Percentiles rank a stretch among this genome's conserved stretches.
Evolutionary conservation across 331 rosid species (phyloP).

Genomic region (Acacia concinna): DNA sequence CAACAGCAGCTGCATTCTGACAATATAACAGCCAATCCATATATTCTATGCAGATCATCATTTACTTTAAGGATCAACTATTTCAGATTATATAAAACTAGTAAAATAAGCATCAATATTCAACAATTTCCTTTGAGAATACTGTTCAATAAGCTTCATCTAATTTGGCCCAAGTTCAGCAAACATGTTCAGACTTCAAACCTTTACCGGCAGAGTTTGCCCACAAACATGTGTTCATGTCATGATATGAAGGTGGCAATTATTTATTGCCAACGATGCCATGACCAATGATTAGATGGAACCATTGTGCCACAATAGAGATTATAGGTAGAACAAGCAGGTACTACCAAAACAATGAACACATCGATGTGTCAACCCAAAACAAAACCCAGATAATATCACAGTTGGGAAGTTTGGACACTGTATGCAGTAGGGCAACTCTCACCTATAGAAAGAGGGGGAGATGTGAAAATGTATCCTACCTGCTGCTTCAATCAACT

Average conservation of each 20-base stretch:
- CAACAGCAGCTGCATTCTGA: background rate
- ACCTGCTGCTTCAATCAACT: conserved; percentile 7
- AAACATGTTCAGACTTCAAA: background rate
- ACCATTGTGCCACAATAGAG: background rate
- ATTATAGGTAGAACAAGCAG: background rate
- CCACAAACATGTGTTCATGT: background rate
- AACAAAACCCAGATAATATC: background rate
- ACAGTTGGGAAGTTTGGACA: background rate
- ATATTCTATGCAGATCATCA: conserved; percentile 22
- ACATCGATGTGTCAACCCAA: background rate
- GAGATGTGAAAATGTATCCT: background rate
- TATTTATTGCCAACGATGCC: too few relatives aligned
- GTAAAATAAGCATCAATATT: background rate
- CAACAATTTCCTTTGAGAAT: background rate
- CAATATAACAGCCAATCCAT: background rate
- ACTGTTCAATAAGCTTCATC: background rate
- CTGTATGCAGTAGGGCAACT: background rate
- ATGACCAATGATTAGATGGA: too few relatives aligned
- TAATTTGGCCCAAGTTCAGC: background rate
- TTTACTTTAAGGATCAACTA: background rate
- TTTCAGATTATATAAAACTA: background rate
- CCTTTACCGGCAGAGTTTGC: background rate
- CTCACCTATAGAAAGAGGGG: background rate
- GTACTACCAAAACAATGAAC: background rate
- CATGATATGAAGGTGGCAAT: background rate